Evolutionary conservation across 2,329 filamentous ascomycete species (phyloP), one percentile per base, ranked within the genome.

Genomic region (Tolypocladium guangdongense): DNA sequence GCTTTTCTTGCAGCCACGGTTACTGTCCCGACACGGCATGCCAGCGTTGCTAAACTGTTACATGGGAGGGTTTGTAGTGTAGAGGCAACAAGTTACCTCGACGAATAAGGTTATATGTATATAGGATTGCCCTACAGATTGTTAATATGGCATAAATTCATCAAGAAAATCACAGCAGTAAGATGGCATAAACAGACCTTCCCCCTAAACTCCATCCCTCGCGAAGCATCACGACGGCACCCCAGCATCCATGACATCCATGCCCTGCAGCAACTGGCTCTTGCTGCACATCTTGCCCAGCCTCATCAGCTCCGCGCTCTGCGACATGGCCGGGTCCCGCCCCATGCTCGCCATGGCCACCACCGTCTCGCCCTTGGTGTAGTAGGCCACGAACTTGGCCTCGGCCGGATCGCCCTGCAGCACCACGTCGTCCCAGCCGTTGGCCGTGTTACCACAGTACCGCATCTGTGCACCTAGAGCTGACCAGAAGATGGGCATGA

Each of bases 401-500:
- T 91, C 82, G 4, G 84, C 84, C 0, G 85, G 82, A 60, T 88
- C 81, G 14, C 92, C 92, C 50, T 87, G 80, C 12, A 99, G 62
- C 1, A 97, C 78, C 5, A 96, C 65, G 61, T 95, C 90, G 65
- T 99, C 93, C 74, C 82, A 97, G 0, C 92, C 92, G 52, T 82
- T 80, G 10, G 60, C 59, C 1, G 91, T 90, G 73, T 92, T 93
- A 14, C 93, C 93, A 65, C 90, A 96, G 76, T 99, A 99, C 47
- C 93, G 82, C 62, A 99, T 71, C 72, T 99, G 93, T 7, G 84
- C 80, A 6, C 91, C 90, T 6, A 99, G 74, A 0, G 93, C 93
- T 1, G 90, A 96, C 93, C 93, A 99, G 76, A 99, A 99, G 50
- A 99, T 81, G 0, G 93, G 93, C 54, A 93, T 92, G 70, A 96